A percentile compares a stretch with the other conserved stretches of the same genome.
Evolutionary conservation across 2,329 filamentous ascomycete genomes (phyloP).

Genomic region (Camptophora hylomeconis): DNA sequence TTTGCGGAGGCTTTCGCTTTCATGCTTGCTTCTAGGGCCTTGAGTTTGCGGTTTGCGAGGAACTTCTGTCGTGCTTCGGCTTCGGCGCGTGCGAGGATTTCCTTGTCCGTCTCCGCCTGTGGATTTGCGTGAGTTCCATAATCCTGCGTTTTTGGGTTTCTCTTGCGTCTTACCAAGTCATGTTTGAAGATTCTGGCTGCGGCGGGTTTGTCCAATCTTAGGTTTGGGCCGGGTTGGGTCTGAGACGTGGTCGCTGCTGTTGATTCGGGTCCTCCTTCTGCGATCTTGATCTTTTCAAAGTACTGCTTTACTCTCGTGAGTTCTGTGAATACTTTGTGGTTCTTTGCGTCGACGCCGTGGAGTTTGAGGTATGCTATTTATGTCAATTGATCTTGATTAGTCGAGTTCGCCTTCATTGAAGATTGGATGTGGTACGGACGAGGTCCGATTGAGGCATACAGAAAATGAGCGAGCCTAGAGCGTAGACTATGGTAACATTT

Average conservation of each 20-base stretch:
- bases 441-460: constrained; percentile 37
- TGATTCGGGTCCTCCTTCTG: constrained; percentile 39
- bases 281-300: constrained; percentile 76
- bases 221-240: constrained; percentile 38
- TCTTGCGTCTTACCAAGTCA: constrained; percentile 47
- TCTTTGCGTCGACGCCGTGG: constrained; percentile 65
- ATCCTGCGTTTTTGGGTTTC: not conserved
- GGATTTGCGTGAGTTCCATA: constrained; percentile 4
- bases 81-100: constrained; percentile 37
- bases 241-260: constrained; percentile 37
- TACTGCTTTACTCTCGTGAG: constrained; percentile 79
- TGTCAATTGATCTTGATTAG: constrained; percentile 7
- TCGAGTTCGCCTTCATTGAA: not conserved
- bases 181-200: constrained; percentile 71
- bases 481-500: constrained; percentile 75
- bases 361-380: constrained; percentile 58
- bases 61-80: constrained; percentile 38
- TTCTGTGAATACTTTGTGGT: constrained; percentile 75
- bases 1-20: constrained; percentile 6
- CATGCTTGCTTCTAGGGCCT: constrained; percentile 7
- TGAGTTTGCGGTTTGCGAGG: constrained; percentile 32
- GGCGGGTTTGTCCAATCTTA: constrained; percentile 60
- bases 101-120: constrained; percentile 37
- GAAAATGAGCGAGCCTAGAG: constrained; percentile 82
- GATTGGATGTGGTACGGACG: not conserved